Base-by-base conservation (phyloP, 768 basidiomycete species). In the Boletellus sp. region DNA sequence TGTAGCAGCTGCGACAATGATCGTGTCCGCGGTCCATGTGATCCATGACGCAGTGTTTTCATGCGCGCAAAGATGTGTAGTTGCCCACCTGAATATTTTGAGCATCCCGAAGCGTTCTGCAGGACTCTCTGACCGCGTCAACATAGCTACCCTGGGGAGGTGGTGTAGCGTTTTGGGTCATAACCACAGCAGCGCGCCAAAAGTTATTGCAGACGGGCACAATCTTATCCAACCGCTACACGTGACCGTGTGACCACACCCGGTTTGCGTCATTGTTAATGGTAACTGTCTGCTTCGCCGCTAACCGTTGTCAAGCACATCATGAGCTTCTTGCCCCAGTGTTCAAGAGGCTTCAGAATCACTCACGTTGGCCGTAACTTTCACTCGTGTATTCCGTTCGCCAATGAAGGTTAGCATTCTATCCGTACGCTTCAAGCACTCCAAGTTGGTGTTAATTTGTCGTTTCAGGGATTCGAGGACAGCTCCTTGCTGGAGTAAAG, bases 401-500 rank as follows among this genome's bases (percentile, higher is more conserved):
- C 52, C 11, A 50, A 59, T 32, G 61, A 59, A 66, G 64, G 63
- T 64, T 31, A 28, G 34, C 45, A n/a, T 38, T 28, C 31, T 42
- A 20, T 40, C 40, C 22, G 11, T 45, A 22, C 33, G 23, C 15
- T n/a, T 39, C 12, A 7, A 23, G 12, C 1, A n/a, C n/a, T 33
- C 34, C n/a, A 24, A 16, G 19, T 43, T 33, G 12, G 23, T 20
- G 17, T 41, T 55, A 20, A 53, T 36, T 17, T 45, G 23, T 34
- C 31, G 20, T 42, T n/a, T 8, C 51, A 82, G 85, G 80, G 50
- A 63, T 85, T 48, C 79, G 85, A 20, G 58, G 74, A 35, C 73
- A 69, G 44, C 70, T 89, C 28, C 65, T 74, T 45, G 59, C 63
- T 36, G 78, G 78, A 46, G 75, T 87, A 20, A 89, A 88, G 59